phyloP scores from a whole-genome alignment of 1,284 basidiomycete species.

The Moesziomyces sp. region DNA sequence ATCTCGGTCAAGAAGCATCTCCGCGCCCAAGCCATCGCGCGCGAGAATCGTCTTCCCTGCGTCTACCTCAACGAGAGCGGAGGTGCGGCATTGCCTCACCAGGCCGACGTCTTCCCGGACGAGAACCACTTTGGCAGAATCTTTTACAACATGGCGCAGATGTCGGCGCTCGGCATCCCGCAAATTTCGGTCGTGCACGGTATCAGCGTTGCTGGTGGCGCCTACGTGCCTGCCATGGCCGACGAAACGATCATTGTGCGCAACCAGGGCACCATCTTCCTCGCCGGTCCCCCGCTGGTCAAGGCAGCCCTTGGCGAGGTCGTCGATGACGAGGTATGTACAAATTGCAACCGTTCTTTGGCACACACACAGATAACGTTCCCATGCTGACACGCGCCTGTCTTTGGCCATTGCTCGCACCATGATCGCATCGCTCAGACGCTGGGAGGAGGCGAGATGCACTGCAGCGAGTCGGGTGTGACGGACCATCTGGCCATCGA shows the following conservation, averaged over 20 bases:
- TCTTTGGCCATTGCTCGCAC: too few species aligned
- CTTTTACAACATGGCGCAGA: slow-evolving; percentile 96
- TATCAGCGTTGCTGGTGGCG: slow-evolving; percentile 88
- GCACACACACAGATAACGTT: neutral
- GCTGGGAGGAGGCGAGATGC: slow-evolving; percentile 89
- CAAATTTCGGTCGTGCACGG: slow-evolving; percentile 94
- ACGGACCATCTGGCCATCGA: slow-evolving; percentile 89
- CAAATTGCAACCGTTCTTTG: neutral
- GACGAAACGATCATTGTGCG: slow-evolving; percentile 90
- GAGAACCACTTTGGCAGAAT: slow-evolving; percentile 94
- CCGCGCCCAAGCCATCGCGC: slow-evolving; percentile 89
- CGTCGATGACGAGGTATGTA: slow-evolving; percentile 81
- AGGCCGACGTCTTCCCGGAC: slow-evolving; percentile 90
- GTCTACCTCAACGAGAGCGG: slow-evolving; percentile 94
- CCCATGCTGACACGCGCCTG: neutral
- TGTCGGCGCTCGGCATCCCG: slow-evolving; percentile 88
- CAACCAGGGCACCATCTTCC: slow-evolving; percentile 91
- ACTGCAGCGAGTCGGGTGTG: slow-evolving; percentile 90
- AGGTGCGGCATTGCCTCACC: slow-evolving; percentile 89
- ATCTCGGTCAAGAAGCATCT: slow-evolving; percentile 95
- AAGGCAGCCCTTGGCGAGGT: slow-evolving; percentile 94
- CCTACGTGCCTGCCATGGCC: slow-evolving; percentile 95
- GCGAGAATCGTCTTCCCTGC: slow-evolving; percentile 88
- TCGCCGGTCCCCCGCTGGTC: slow-evolving; percentile 94
- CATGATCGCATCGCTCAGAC: slow-evolving; percentile 58